Base-by-base conservation (phyloP, 768 basidiomycete species). In the Leccinellum rugosiceps region DNA sequence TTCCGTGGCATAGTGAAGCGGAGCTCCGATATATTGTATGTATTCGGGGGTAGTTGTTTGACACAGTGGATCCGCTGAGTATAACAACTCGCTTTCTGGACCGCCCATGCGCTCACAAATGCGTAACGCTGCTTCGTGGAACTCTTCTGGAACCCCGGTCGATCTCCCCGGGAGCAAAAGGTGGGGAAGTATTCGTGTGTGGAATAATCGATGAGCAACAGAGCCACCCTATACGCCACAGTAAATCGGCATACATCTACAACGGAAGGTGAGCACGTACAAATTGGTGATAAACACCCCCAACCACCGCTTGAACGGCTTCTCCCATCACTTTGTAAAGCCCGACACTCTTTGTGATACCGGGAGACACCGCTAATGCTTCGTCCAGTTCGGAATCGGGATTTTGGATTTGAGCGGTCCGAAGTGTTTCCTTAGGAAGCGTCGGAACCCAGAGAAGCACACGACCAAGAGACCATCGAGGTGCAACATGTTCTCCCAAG, bases 261-360 rank as follows among this genome's bases (percentile, higher is more conserved):
- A 73, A 60, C 11, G 76, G 66, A 61, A 62, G 48, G 9, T 35
- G 56, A 52, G 32, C 52, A 78, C 90, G 57, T 65, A 93, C 91
- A 70, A 86, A 90, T 75, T 94, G 89, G 64, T 87, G 83, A 65
- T 84, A 90, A 13, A 92, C 80, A 6, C 85, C 88, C 23, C 91
- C 91, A 30, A 92, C 71, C 15, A 91, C 77, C 3, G 88, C 91
- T 62, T 87, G 84, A 5, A 92, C 88, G 0, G 85, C 79, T 56
- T 88, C 85, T 2, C 91, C 91, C 65, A 86, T 82, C 19, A 92
- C 84, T 64, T 92, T 92, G 64, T 86, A 86, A 53, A 92, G 68
- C 2, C 90, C 91, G 2, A 87, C 81, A 41, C 80, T 77, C 59
- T 72, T 74, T 48, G 81, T 68, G n/a, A 81, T 63, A 54, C 72